Evolutionary conservation across 2,329 filamentous ascomycete species (phyloP).

Genomic region (Cercospora sp.): DNA sequence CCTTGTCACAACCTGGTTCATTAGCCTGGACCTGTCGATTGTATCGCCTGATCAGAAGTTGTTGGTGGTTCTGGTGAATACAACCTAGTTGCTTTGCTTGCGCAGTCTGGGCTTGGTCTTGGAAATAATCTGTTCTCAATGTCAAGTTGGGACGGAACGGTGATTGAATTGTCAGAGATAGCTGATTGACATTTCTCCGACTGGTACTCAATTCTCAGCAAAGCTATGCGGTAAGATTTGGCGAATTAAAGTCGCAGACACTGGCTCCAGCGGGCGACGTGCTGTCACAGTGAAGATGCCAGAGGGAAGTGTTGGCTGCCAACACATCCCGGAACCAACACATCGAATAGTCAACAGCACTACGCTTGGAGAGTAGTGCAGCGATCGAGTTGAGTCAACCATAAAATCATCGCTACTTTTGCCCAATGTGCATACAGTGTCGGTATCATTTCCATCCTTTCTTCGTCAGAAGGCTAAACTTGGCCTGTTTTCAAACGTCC

Average conservation of each 20-base stretch:
- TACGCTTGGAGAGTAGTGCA: neutral
- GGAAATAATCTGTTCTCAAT: neutral
- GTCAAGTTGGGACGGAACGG: neutral
- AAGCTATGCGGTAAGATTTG: neutral
- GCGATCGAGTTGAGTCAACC: neutral
- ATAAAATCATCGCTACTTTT: neutral
- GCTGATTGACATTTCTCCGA: too few relatives aligned
- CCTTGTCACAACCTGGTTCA: neutral
- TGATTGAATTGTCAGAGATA: neutral
- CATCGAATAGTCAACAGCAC: neutral
- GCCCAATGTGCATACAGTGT: neutral
- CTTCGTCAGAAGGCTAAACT: neutral
- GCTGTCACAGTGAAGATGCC: neutral
- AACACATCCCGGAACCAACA: neutral
- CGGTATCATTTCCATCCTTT: neutral
- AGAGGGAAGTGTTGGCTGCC: neutral
- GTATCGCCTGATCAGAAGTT: neutral
- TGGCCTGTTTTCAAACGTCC: neutral
- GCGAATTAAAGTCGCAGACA: neutral
- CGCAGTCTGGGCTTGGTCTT: neutral
- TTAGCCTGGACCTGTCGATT: neutral
- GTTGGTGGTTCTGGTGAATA: neutral
- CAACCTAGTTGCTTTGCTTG: neutral
- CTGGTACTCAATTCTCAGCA: neutral
- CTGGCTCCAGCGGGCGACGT: neutral